Percentiles rank a stretch among this genome's conserved stretches.
Conservation (phyloP, 257 asterid species). For the Solanum sparsipilum region DNA sequence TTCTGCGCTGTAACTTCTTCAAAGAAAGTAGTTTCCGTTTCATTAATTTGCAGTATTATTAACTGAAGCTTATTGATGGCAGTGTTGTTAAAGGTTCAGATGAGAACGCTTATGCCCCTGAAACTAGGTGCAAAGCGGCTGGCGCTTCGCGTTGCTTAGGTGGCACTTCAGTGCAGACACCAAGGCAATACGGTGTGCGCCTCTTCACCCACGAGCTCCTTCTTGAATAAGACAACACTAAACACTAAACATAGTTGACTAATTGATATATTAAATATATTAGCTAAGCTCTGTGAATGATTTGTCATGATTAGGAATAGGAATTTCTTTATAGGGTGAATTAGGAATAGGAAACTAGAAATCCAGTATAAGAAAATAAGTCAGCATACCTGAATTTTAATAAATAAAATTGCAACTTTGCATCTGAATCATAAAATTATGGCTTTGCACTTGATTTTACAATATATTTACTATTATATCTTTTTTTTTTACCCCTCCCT, state of each 20-base stretch:
- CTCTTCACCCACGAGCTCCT: not conserved
- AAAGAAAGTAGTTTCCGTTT: not conserved
- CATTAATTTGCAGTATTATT: not conserved
- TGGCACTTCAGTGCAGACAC: conserved; percentile 5
- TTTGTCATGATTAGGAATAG: not conserved
- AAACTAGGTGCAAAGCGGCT: not conserved
- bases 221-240: not conserved
- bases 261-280: not conserved
- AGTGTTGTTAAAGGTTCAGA: not conserved
- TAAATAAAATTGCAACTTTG: not conserved
- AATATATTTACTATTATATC: not conserved
- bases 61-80: not conserved
- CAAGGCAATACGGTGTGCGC: not conserved
- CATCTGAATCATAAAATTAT: not conserved
- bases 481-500: too few relatives aligned
- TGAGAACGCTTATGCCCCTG: not conserved
- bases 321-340: not conserved
- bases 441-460: not conserved
- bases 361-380: not conserved
- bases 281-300: not conserved
- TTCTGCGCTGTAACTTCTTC: not conserved
- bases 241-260: not conserved
- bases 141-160: not conserved
- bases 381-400: not conserved
- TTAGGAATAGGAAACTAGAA: not conserved